A percentile compares a stretch with the other conserved stretches of the same genome.
Conservation (phyloP, 2,329 filamentous ascomycete species). For the Helotiales sp. region DNA sequence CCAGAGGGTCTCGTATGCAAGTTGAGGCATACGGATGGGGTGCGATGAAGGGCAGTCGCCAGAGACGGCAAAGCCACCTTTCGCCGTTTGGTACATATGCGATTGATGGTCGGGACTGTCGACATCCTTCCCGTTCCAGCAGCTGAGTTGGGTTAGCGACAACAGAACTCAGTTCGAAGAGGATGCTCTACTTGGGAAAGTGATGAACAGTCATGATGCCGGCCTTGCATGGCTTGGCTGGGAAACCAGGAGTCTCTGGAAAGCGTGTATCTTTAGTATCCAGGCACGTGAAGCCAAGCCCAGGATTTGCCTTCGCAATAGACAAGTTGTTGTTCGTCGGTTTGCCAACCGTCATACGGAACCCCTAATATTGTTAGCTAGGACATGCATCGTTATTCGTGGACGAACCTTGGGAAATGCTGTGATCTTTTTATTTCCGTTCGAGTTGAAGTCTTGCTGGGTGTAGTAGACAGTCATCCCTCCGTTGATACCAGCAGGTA, state of each 20-base stretch:
- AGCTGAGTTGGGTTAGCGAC: conserved; percentile 13
- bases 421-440: conserved; percentile 42
- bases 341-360: conserved; percentile 19
- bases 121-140: conserved; percentile 23
- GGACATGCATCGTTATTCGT: conserved; percentile 47
- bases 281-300: conserved; percentile 16
- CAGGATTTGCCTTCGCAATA: background rate
- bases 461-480: conserved; percentile 40
- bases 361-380: conserved; percentile 6
- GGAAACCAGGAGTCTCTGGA: conserved; percentile 11
- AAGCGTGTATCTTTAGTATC: background rate
- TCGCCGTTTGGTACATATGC: conserved; percentile 5
- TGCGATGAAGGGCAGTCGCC: conserved; percentile 41
- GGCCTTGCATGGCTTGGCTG: conserved; percentile 28
- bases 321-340: conserved; percentile 8
- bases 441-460: conserved; percentile 41
- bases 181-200: conserved; percentile 26
- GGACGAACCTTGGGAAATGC: conserved; percentile 40
- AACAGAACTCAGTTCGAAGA: background rate
- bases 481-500: conserved; percentile 33
- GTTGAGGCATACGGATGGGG: conserved; percentile 53
- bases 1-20: conserved; percentile 62
- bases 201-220: conserved; percentile 36
- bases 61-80: background rate
- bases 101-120: conserved; percentile 16